A percentile compares a stretch with the other conserved stretches of the same genome.
These are phyloP conservation scores for Spraguea lophii DNA, from an alignment of 371 early-diverging fungal species.

Conservation along the genomic window DNA sequence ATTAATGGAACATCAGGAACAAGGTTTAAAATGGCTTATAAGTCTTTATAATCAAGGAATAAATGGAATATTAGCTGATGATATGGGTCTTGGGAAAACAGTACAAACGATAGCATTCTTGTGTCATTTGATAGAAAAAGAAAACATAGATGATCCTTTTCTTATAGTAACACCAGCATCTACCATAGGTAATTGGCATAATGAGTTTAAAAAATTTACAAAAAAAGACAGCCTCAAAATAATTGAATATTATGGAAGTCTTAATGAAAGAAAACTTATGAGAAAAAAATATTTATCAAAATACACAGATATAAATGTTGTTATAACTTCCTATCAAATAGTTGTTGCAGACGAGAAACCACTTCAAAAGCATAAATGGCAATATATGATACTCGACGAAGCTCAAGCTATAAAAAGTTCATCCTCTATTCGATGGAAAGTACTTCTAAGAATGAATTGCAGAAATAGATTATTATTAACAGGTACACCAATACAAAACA, in stretches of 20 bases:
- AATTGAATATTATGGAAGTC: constrained; percentile 71
- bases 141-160: constrained; percentile 80
- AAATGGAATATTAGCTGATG: constrained; percentile 83
- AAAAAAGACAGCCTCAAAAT: constrained; percentile 67
- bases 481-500: constrained; percentile 88
- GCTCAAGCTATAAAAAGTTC: constrained; percentile 88
- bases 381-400: constrained; percentile 90
- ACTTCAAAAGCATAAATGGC: constrained; percentile 71
- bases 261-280: constrained; percentile 60
- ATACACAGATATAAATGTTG: constrained; percentile 49
- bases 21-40: constrained; percentile 91
- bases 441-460: constrained; percentile 65
- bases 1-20: constrained; percentile 75
- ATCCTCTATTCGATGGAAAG: constrained; percentile 67
- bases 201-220: constrained; percentile 68
- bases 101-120: constrained; percentile 77
- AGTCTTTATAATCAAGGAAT: constrained; percentile 81
- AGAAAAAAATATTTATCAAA: constrained; percentile 62
- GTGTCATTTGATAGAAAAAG: constrained; percentile 54
- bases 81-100: constrained; percentile 86
- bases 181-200: constrained; percentile 86
- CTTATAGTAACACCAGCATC: constrained; percentile 77
- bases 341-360: constrained; percentile 64
- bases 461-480: constrained; percentile 65
- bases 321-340: constrained; percentile 77